Percentiles rank a stretch among this genome's conserved stretches.
phyloP scores from a whole-genome alignment of 2,329 filamentous ascomycete genomes.

The Alternaria dauci region DNA sequence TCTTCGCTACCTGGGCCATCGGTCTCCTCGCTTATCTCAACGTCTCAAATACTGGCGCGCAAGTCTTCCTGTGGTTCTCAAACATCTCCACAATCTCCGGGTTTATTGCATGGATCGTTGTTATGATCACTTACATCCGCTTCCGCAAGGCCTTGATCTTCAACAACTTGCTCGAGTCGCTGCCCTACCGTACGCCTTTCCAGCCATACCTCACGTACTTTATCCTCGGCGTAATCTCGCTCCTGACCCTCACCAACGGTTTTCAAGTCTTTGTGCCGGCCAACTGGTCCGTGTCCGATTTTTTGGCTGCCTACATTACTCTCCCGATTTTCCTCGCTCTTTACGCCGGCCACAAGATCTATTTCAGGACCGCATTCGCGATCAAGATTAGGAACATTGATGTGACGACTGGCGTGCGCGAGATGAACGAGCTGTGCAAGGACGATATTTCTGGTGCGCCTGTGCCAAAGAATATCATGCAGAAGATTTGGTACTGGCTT shows the following conservation, averaged over 20 bases:
- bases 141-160: conserved; percentile 60
- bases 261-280: conserved; percentile 63
- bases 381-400: conserved; percentile 44
- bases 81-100: conserved; percentile 70
- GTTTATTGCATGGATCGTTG: conserved; percentile 64
- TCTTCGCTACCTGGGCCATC: conserved; percentile 52
- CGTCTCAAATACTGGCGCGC: conserved; percentile 55
- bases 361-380: conserved; percentile 37
- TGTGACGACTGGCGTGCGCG: conserved; percentile 44
- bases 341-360: conserved; percentile 48
- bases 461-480: conserved; percentile 44
- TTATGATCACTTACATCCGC: conserved; percentile 66
- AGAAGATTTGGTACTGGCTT: conserved; percentile 50
- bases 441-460: conserved; percentile 41
- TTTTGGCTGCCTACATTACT: conserved; percentile 62
- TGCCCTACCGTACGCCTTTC: conserved; percentile 60
- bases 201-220: conserved; percentile 66
- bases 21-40: conserved; percentile 61
- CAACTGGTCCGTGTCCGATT: conserved; percentile 58
- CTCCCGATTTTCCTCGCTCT: conserved; percentile 47
- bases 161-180: conserved; percentile 64
- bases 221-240: conserved; percentile 61
- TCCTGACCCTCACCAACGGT: conserved; percentile 48
- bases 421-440: conserved; percentile 49
- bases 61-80: conserved; percentile 72